Conservation (phyloP, 768 basidiomycete genomes). For the Hygrocybe punicea region DNA sequence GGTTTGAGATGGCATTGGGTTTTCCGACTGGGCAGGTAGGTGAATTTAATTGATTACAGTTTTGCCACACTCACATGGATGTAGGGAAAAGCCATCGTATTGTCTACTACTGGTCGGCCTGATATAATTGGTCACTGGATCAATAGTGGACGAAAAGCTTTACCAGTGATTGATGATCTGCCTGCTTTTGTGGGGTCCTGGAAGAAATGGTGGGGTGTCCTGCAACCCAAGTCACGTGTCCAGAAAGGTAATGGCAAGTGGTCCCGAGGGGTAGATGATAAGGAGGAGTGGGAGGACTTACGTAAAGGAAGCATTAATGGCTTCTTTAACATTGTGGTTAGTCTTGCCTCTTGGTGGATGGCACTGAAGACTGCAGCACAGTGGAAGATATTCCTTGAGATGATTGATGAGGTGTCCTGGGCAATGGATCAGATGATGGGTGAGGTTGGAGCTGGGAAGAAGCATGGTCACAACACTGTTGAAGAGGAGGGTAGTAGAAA, state of each 20-base stretch:
- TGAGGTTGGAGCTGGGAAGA: neutral
- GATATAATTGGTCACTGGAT: neutral
- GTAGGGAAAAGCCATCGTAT: neutral
- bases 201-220: neutral
- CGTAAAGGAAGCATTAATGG: neutral
- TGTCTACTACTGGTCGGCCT: neutral
- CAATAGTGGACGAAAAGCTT: neutral
- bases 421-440: neutral
- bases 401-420: neutral
- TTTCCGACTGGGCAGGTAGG: neutral
- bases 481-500: neutral
- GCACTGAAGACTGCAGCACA: neutral
- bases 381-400: neutral
- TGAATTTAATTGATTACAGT: neutral
- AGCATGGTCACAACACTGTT: no score
- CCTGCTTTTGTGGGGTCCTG: neutral
- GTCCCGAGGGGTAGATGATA: neutral
- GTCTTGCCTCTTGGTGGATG: neutral
- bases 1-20: neutral
- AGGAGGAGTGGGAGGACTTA: neutral
- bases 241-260: neutral
- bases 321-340: neutral
- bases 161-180: neutral
- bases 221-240: neutral
- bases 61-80: no score